Evolutionary conservation across 495 filamentous ascomycete species (phyloP).

Genomic region (Xylaria telfairii): DNA sequence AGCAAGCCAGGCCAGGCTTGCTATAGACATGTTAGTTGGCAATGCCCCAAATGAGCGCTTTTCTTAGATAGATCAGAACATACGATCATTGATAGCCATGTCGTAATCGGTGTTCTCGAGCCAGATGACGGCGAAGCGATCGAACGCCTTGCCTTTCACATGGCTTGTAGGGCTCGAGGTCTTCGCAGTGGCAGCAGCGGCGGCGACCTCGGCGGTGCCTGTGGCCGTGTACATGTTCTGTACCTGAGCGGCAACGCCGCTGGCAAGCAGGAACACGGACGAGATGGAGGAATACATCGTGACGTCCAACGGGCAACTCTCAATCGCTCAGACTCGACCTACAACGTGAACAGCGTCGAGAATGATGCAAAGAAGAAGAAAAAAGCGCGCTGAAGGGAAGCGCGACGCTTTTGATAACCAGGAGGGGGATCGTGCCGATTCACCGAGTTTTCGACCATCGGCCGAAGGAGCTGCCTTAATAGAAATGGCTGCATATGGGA

Average conservation of each 20-base stretch:
- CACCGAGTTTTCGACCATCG: neutral
- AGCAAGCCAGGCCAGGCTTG: conserved; percentile 57
- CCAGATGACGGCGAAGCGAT: conserved; percentile 73
- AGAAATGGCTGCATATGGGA: conserved; percentile 3
- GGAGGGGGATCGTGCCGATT: conserved; percentile 7
- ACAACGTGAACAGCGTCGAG: conserved; percentile 13
- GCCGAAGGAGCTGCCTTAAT: conserved; percentile 8
- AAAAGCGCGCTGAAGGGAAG: neutral
- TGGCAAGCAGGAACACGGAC: conserved; percentile 25
- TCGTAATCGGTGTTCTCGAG: conserved; percentile 73
- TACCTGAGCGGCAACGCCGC: conserved; percentile 30
- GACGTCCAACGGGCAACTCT: neutral
- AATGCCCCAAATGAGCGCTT: neutral
- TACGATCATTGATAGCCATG: conserved; percentile 44
- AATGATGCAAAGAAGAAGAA: neutral
- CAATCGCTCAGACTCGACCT: conserved; percentile 8
- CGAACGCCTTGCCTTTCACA: conserved; percentile 68
- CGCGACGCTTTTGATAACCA: neutral
- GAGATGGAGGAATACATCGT: conserved; percentile 34
- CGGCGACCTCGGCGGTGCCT: conserved; percentile 37
- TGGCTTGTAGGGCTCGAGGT: conserved; percentile 60
- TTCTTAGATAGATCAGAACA: conserved; percentile 15
- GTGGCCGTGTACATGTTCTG: conserved; percentile 40
- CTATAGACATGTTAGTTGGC: conserved; percentile 22
- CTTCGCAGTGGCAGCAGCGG: conserved; percentile 43